Conservation (phyloP, 345 rosid species). For the Boechera divaricarpa region DNA sequence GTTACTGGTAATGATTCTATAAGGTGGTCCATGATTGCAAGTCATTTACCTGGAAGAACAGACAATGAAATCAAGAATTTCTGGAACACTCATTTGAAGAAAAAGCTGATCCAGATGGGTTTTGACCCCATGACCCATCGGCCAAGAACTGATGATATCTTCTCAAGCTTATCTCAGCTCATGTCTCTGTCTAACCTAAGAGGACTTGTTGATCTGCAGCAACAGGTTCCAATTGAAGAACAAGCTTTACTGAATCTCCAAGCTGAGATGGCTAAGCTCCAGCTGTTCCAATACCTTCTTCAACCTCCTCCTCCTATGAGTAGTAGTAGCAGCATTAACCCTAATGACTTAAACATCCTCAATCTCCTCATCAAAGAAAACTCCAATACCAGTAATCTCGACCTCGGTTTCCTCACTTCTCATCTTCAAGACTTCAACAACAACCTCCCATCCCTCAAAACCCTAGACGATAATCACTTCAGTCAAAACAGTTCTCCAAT, state of each 20-base stretch:
- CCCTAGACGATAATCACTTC: constrained; percentile 24
- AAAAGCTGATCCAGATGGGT: constrained; percentile 80
- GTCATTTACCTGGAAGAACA: constrained; percentile 75
- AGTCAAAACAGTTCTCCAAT: constrained; percentile 34
- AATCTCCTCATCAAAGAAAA: constrained; percentile 38
- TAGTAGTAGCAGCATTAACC: constrained; percentile 24
- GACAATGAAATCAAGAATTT: constrained; percentile 83
- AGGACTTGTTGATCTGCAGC: constrained; percentile 42
- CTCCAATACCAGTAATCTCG: constrained; percentile 15
- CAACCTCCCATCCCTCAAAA: constrained; percentile 38
- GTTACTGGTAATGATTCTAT: constrained; percentile 20
- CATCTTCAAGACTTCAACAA: constrained; percentile 39
- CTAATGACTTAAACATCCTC: constrained; percentile 39
- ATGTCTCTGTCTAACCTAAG: constrained; percentile 43
- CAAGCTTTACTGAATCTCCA: constrained; percentile 39
- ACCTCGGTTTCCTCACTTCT: constrained; percentile 17
- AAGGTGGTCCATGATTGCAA: constrained; percentile 87
- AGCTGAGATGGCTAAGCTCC: constrained; percentile 43
- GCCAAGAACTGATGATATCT: constrained; percentile 60
- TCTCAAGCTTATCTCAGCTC: constrained; percentile 46
- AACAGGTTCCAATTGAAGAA: constrained; percentile 32
- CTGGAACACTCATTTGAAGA: constrained; percentile 86
- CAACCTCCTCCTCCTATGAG: constrained; percentile 38
- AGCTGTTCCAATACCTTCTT: constrained; percentile 35
- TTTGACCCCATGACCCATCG: constrained; percentile 84